Conservation (phyloP, 345 rosid species). For the Raphanus sativus region DNA sequence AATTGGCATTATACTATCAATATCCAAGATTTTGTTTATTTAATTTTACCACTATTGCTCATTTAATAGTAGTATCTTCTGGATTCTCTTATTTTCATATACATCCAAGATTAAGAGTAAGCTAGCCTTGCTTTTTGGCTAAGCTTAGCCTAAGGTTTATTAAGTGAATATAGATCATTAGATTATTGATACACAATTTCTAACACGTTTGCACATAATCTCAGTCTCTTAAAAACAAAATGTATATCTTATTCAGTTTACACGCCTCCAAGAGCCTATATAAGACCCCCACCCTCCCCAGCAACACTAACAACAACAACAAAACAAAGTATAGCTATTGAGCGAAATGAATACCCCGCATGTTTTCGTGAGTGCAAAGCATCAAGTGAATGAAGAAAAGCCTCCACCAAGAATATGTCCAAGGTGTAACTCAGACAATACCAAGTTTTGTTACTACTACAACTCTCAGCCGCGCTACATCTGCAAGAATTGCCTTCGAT, state of each 20-base stretch:
- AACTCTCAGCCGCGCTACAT: not conserved
- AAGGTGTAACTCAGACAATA: not conserved
- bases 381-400: not conserved
- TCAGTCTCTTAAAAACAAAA: not conserved
- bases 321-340: not conserved
- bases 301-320: not conserved
- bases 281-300: not conserved
- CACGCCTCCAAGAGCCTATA: not conserved
- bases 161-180: not conserved
- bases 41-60: not conserved
- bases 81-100: not conserved
- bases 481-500: not conserved
- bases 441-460: not conserved
- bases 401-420: not conserved
- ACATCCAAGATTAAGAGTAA: not conserved
- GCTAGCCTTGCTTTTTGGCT: not conserved
- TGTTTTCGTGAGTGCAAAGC: not conserved
- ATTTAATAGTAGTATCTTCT: not conserved
- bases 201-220: not conserved
- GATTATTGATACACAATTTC: not conserved
- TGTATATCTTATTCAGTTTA: not conserved
- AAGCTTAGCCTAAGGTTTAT: not conserved
- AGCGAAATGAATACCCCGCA: not conserved
- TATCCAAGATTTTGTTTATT: conserved; percentile 1
- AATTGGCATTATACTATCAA: not conserved